Base-by-base conservation (phyloP, 441 rosid species). In the Croton laevigatus region DNA sequence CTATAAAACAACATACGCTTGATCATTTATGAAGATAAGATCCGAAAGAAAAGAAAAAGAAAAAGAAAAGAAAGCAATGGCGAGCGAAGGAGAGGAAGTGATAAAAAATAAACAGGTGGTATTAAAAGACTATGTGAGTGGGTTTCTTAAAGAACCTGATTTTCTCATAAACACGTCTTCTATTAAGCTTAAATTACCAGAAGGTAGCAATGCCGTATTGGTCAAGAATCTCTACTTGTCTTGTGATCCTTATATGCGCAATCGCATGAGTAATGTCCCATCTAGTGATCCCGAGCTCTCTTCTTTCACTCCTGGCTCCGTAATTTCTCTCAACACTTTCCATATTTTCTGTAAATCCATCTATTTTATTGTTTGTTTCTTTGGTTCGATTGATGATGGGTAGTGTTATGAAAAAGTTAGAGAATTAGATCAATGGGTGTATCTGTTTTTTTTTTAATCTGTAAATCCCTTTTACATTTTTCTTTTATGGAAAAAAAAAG, bases 201-300 rank as follows among this genome's bases (percentile, higher is more conserved):
- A 79, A 22, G 86, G 86, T 8, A 77, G 82, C 0, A 73, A 74
- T 0, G 81, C 85, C 11, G 71, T 88, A 22, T 58, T 81, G 27
- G 82, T 87, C 63, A 83, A 87, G 85, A 87, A 83, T 74, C 82
- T 85, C 8, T 87, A 78, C 75, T 81, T 87, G 46, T 85, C 91
- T 42, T 87, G 91, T 55, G 89, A 87, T 62, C 89, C 91, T 46
- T 87, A 87, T 79, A 79, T 87, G 88, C 74, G 87, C 5, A 74
- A 71, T 63, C 83, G 87, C 20, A 80, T 85, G 88, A 46, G 19
- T 11, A 23, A 51, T 0, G 6, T 0, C 13, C 61, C 67, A 13
- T 22, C 69, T 10, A 44, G 36, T 10, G 59, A 65, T 66, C 58
- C 78, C 44, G n/a, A 62, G 7, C 76, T 78, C 68, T 20, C 71